A percentile compares a stretch with the other conserved stretches of the same genome.
phyloP scores from a whole-genome alignment of 1,284 basidiomycete species.

The Dichomitus squalens region DNA sequence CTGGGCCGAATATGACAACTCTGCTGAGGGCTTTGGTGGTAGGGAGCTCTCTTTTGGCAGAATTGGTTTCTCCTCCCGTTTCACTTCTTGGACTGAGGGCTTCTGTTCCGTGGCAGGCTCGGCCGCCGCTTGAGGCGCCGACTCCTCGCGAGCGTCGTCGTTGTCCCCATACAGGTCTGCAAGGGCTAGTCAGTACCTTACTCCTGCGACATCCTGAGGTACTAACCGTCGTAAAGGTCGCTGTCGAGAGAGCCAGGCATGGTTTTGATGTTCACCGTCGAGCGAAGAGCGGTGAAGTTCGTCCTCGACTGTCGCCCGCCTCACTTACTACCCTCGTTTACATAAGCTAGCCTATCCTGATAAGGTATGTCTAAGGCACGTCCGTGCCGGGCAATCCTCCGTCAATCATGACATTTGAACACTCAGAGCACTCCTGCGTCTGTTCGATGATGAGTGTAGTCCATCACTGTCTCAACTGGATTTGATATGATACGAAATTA shows the following conservation, averaged over 20 bases:
- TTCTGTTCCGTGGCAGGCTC: slow-evolving; percentile 12
- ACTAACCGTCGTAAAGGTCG: slow-evolving; percentile 30
- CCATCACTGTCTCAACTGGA: too few relatives aligned
- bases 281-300: background rate
- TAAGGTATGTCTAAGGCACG: background rate
- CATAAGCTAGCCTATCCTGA: background rate
- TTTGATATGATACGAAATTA: too few relatives aligned
- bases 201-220: background rate
- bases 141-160: slow-evolving; percentile 22
- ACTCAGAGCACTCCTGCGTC: too few relatives aligned
- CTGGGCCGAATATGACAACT: slow-evolving; percentile 67
- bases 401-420: too few relatives aligned
- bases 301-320: background rate
- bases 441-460: too few relatives aligned
- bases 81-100: slow-evolving; percentile 3
- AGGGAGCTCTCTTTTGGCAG: slow-evolving; percentile 23
- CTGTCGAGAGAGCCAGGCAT: slow-evolving; percentile 28
- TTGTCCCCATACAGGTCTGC: slow-evolving; percentile 30
- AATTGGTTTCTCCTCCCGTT: slow-evolving; percentile 18
- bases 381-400: background rate
- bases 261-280: slow-evolving; percentile 10
- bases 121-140: slow-evolving; percentile 13
- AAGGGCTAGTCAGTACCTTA: background rate
- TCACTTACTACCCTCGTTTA: background rate
- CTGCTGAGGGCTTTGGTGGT: slow-evolving; percentile 31